phyloP scores from a whole-genome alignment of 352 stramenopile species.

The Globisporangium cystogenes region DNA sequence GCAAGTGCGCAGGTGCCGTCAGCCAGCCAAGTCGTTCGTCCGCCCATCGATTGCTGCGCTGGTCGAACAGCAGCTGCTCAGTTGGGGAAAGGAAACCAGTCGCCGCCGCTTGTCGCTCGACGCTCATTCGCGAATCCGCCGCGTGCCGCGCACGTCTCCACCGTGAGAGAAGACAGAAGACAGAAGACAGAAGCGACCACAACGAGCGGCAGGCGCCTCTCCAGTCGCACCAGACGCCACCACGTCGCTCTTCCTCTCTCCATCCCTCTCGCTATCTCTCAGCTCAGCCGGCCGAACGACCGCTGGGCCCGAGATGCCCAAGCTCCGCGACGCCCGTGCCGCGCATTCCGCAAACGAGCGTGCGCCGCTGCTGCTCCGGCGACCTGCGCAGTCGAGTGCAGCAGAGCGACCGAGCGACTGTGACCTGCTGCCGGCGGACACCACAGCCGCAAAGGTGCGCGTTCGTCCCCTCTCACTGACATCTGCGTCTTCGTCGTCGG shows the following conservation, averaged over 20 bases:
- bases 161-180: not conserved
- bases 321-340: not conserved
- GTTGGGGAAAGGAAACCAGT: not conserved
- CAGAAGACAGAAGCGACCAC: not conserved
- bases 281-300: not conserved
- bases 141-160: not conserved
- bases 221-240: no score
- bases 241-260: no score
- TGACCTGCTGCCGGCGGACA: not conserved
- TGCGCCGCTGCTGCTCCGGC: not conserved
- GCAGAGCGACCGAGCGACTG: no score
- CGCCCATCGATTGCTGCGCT: no score
- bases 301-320: conserved; percentile 1
- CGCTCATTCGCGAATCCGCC: conserved; percentile 10
- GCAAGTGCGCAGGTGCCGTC: not conserved
- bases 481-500: not conserved
- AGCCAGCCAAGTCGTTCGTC: no score
- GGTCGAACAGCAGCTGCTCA: not conserved
- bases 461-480: not conserved
- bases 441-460: conserved; percentile 2
- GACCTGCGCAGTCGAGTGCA: not conserved
- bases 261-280: no score
- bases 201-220: no score
- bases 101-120: not conserved
- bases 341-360: not conserved